Conservation (phyloP, 495 filamentous ascomycete genomes). For the Penicillium goetzii region DNA sequence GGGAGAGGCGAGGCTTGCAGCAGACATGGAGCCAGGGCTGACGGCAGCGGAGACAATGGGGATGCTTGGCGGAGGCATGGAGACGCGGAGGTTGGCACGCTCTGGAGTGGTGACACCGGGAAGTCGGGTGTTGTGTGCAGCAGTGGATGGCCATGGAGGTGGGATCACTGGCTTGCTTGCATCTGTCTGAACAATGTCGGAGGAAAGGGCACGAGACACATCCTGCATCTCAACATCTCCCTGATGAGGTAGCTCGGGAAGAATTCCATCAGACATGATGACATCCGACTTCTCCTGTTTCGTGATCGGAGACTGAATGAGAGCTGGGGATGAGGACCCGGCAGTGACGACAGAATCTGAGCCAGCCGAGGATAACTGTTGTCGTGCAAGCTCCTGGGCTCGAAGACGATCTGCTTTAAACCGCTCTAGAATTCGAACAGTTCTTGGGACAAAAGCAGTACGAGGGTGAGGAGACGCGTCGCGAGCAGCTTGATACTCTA, state of each 20-base stretch:
- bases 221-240: conserved; percentile 26
- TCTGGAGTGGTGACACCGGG: conserved; percentile 31
- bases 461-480: conserved; percentile 21
- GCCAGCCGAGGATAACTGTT: conserved; percentile 27
- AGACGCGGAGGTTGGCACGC: conserved; percentile 42
- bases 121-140: conserved; percentile 43
- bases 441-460: conserved; percentile 41
- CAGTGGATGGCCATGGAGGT: conserved; percentile 45
- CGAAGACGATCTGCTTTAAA: conserved; percentile 48
- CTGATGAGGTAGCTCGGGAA: background rate
- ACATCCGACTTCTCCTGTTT: conserved; percentile 13
- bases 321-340: conserved; percentile 16
- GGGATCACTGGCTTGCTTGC: conserved; percentile 35
- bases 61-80: conserved; percentile 41
- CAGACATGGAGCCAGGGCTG: conserved; percentile 41
- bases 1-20: conserved; percentile 39
- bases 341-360: conserved; percentile 21
- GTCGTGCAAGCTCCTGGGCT: conserved; percentile 33
- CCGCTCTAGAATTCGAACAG: conserved; percentile 48
- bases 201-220: conserved; percentile 7
- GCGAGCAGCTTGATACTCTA: conserved; percentile 32
- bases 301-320: conserved; percentile 13
- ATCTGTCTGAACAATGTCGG: conserved; percentile 25
- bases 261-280: conserved; percentile 14
- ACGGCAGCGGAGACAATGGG: conserved; percentile 26